Conservation (phyloP, 306 rosid genomes). For the Begonia fuchsioides region DNA sequence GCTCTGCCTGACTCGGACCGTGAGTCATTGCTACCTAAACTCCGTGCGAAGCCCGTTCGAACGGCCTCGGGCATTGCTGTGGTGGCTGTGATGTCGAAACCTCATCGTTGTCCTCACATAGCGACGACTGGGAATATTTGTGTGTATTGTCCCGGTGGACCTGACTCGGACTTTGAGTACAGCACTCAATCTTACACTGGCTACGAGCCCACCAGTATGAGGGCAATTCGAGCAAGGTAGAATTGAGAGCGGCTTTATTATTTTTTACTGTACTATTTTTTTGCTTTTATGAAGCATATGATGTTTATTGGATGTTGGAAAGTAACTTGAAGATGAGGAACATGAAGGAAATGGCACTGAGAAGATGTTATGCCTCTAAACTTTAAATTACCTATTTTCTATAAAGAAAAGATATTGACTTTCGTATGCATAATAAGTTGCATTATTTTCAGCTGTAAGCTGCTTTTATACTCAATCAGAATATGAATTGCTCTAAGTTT, state of each 20-base stretch:
- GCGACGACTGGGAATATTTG: constrained; percentile 93
- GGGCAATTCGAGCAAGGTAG: constrained; percentile 91
- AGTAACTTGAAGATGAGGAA: too few relatives aligned
- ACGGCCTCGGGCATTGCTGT: constrained; percentile 94
- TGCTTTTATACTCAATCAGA: too few relatives aligned
- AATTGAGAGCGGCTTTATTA: background rate
- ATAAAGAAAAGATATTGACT: too few relatives aligned
- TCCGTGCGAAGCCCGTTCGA: constrained; percentile 90
- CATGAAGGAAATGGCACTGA: too few relatives aligned
- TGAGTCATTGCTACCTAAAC: constrained; percentile 74
- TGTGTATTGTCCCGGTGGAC: constrained; percentile 90
- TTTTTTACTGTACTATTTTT: too few relatives aligned
- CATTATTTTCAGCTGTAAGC: too few relatives aligned
- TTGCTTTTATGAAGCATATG: too few relatives aligned
- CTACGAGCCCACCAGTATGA: constrained; percentile 98
- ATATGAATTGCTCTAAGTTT: too few relatives aligned
- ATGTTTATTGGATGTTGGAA: too few relatives aligned
- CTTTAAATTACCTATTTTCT: too few relatives aligned
- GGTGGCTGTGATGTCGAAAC: constrained; percentile 97
- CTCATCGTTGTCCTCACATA: constrained; percentile 92
- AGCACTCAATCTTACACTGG: constrained; percentile 97
- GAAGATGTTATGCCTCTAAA: too few relatives aligned
- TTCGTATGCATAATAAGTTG: too few relatives aligned
- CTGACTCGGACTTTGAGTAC: constrained; percentile 92
- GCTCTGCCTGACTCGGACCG: constrained; percentile 82